Conservation (phyloP, 495 filamentous ascomycete genomes). For the Bathelium albidoporum region DNA sequence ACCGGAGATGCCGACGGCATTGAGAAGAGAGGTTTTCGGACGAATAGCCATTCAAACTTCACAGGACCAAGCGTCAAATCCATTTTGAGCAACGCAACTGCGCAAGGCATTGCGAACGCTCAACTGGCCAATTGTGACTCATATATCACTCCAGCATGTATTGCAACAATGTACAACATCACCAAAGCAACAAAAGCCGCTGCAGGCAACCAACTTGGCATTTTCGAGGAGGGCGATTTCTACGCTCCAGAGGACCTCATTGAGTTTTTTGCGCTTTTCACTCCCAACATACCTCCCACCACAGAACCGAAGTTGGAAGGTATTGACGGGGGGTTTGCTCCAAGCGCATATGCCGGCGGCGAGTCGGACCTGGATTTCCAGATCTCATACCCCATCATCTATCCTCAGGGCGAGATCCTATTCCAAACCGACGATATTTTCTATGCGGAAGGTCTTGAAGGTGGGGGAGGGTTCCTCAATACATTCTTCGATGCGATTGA, state of each 20-base stretch:
- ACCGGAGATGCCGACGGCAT: neutral
- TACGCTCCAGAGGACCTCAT: constrained; percentile 17
- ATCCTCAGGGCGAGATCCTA: constrained; percentile 32
- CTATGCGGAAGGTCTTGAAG: constrained; percentile 12
- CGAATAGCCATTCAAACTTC: neutral
- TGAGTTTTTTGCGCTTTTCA: constrained; percentile 11
- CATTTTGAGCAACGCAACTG: neutral
- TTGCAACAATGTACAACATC: constrained; percentile 18
- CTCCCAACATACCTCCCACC: constrained; percentile 13
- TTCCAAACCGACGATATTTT: constrained; percentile 30
- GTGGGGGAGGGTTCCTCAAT: constrained; percentile 27
- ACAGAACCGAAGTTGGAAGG: constrained; percentile 14
- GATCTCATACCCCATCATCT: constrained; percentile 29
- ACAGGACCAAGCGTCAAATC: neutral
- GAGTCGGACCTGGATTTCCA: constrained; percentile 31
- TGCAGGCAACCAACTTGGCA: constrained; percentile 13
- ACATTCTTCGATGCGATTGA: constrained; percentile 39
- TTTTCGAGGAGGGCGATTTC: constrained; percentile 16
- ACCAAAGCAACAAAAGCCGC: constrained; percentile 1
- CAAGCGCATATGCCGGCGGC: constrained; percentile 12
- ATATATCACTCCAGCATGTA: constrained; percentile 14
- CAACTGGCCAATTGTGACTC: constrained; percentile 4
- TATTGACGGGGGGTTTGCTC: constrained; percentile 16
- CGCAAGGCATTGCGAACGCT: neutral
- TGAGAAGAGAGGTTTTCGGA: neutral